Evolutionary conservation across 306 rosid species (phyloP), one percentile per base, ranked within the genome.

Genomic region (Canavalia gladiata): DNA sequence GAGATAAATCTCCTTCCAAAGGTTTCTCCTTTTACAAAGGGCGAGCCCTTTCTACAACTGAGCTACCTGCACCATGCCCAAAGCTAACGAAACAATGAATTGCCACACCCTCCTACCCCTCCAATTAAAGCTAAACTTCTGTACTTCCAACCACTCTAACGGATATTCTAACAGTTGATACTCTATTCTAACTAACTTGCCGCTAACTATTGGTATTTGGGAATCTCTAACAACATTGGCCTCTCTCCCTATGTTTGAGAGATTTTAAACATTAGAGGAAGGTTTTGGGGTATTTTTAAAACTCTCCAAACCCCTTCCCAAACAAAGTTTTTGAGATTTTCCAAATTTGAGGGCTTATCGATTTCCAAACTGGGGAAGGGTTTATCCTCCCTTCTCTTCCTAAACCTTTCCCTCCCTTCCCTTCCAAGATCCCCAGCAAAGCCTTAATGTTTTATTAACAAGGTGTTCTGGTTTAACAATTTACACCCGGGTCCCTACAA

Each of bases 391-490:
- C 25, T 18, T 18, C 25, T 18, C 25, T 18, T 18, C 25, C 25
- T 18, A 18, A 18, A 18, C 25, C 25, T 18, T 18, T 18, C 25
- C 25, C 25, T 18, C 25, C 25, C 25, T 18, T 18, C 25, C 25
- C 25, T 18, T 18, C 25, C 25, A 18, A 18, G 25, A 18, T 18
- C 25, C 25, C 25, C 25, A 18, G 25, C 25, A 18, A 18, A 18
- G 25, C 25, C 25, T 67, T 64, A 0, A 13, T 72, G 71, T 55
- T 45, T 18, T 18, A 45, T 50, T 18, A 12, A 13, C 39, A 35
- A 8, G 25, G 65, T 52, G 75, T 33, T 30, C 29, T 67, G 37
- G 47, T 56, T 77, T 51, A 43, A 54, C 43, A 30, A 37, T 57
- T 77, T 43, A 10, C 12, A 47, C 18, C 9, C 58, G 0, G 7